A percentile compares a stretch with the other conserved stretches of the same genome.
phyloP scores from a whole-genome alignment of 2,329 filamentous ascomycete species.

The Scolecobasidium constrictum region DNA sequence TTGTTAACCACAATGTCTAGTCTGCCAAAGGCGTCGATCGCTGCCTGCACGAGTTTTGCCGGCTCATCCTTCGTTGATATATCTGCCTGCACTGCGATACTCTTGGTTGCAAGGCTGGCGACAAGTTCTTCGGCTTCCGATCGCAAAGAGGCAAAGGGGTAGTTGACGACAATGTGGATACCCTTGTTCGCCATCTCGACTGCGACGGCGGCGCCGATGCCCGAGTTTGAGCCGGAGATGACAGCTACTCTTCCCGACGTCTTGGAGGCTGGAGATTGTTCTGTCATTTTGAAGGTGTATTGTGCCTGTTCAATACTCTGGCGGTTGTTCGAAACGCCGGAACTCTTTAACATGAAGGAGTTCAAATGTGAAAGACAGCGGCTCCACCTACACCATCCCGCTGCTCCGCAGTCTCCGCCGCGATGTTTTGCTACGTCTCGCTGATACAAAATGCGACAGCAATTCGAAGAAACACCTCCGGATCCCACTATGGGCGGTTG shows the following conservation, averaged over 20 bases:
- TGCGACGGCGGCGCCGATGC: not conserved
- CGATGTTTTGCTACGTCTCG: no score
- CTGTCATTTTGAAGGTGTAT: no score
- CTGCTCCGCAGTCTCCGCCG: no score
- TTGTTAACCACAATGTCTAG: conserved; percentile 32
- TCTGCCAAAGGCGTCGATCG: not conserved
- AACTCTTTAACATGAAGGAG: no score
- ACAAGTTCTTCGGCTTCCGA: not conserved
- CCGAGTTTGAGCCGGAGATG: not conserved
- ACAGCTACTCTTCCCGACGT: not conserved
- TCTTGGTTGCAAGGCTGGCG: not conserved
- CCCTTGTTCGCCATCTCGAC: not conserved
- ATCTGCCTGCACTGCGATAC: not conserved
- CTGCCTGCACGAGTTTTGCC: not conserved
- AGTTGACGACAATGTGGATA: not conserved
- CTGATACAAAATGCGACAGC: no score
- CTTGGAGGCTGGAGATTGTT: no score
- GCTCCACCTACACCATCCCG: no score
- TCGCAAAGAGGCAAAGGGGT: not conserved
- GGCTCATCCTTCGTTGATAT: not conserved
- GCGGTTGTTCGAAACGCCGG: not conserved
- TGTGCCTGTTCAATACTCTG: no score
- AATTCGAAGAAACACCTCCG: no score
- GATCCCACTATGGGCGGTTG: no score
- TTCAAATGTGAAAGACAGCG: no score